Evolutionary conservation across 805 yeast genomes (phyloP).

Genomic region (Helenozyma rhizophorensis): DNA sequence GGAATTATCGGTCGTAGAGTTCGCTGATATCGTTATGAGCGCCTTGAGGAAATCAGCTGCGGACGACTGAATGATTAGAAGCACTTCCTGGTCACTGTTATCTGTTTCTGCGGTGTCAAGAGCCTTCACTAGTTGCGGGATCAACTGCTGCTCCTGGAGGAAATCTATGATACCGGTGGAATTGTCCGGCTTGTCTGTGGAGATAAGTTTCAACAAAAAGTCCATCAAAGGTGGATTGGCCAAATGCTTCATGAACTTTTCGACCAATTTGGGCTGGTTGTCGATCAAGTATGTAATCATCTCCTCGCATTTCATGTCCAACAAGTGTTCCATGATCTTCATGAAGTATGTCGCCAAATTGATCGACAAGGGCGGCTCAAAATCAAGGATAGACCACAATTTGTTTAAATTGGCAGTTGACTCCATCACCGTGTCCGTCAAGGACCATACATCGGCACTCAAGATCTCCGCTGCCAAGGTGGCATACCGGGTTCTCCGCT

Average conservation of each 20-base stretch:
- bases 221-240: constrained; percentile 46
- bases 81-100: neutral
- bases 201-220: constrained; percentile 38
- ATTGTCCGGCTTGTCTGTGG: constrained; percentile 45
- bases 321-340: constrained; percentile 34
- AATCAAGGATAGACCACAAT: constrained; percentile 78
- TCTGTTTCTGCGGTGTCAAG: constrained; percentile 20
- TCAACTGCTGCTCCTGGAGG: constrained; percentile 37
- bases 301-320: constrained; percentile 47
- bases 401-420: constrained; percentile 57
- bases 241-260: constrained; percentile 40
- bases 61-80: constrained; percentile 32
- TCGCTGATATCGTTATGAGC: constrained; percentile 42
- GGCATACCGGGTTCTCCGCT: constrained; percentile 32
- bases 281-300: constrained; percentile 42
- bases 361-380: constrained; percentile 58
- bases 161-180: constrained; percentile 44
- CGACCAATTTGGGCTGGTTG: constrained; percentile 38
- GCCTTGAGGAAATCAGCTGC: constrained; percentile 46
- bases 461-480: constrained; percentile 77
- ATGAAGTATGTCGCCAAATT: constrained; percentile 74
- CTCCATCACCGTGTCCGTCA: constrained; percentile 86
- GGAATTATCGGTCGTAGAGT: constrained; percentile 42
- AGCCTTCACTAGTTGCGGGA: constrained; percentile 30
- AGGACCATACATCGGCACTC: constrained; percentile 89